A percentile compares a stretch with the other conserved stretches of the same genome.
Evolutionary conservation across 192 early-diverging fungal genomes (phyloP).

Genomic region (Bifiguratus adelaidae): DNA sequence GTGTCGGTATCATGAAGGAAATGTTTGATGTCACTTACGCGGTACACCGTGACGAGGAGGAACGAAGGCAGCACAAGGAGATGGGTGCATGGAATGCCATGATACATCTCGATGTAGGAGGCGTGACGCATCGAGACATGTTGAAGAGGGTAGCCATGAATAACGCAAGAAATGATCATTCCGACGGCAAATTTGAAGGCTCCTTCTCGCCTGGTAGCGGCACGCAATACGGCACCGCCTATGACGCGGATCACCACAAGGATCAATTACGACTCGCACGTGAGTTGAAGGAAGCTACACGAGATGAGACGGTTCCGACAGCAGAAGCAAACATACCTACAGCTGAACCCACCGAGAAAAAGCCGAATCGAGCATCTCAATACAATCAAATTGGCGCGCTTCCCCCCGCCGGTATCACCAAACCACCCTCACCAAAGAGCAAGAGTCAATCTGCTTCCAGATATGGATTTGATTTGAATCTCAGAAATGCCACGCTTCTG

Average conservation of each 20-base stretch:
- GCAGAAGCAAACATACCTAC: constrained; percentile 11
- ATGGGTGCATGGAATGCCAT: constrained; percentile 8
- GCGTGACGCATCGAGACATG: not conserved
- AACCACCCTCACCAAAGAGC: constrained; percentile 1
- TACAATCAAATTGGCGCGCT: not conserved
- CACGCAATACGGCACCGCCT: not conserved
- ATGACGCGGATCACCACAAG: constrained; percentile 9
- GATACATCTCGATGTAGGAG: not conserved
- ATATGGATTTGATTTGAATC: constrained; percentile 34
- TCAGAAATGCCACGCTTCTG: constrained; percentile 28
- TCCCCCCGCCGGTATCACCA: not conserved
- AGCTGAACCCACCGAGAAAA: not conserved
- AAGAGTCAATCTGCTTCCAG: constrained; percentile 12
- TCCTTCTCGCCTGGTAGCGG: not conserved
- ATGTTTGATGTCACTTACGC: constrained; percentile 69
- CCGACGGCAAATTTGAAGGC: not conserved
- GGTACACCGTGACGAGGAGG: constrained; percentile 66
- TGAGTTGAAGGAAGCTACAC: no score
- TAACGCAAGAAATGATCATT: constrained; percentile 1
- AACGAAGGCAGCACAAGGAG: constrained; percentile 21
- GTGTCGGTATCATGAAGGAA: constrained; percentile 49
- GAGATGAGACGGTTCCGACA: no score
- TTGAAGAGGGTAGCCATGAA: not conserved
- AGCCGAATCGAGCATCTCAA: not conserved
- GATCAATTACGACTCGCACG: no score